These are phyloP conservation scores for Aspergillus diversus DNA, from an alignment of 495 filamentous ascomycete genomes.

Conservation along the genomic window DNA sequence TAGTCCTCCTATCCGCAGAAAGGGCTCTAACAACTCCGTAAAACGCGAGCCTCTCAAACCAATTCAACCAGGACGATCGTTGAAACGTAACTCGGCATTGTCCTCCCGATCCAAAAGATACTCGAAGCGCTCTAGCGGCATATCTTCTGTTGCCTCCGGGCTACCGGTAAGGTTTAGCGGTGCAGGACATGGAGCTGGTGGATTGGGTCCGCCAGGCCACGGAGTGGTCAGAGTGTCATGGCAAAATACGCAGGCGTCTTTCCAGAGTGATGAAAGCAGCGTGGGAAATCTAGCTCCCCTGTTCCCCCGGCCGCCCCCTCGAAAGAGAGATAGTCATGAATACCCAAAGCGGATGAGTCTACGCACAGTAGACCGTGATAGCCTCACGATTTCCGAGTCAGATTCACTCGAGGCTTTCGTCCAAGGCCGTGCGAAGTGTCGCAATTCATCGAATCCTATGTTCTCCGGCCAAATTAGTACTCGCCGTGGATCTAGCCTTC, in stretches of 20 bases:
- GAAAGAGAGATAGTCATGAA: slow-evolving; percentile 36
- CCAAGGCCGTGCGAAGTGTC: slow-evolving; percentile 46
- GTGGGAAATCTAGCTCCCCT: slow-evolving; percentile 41
- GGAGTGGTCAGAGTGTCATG: slow-evolving; percentile 52
- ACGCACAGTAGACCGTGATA: slow-evolving; percentile 39
- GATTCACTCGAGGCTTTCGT: slow-evolving; percentile 52
- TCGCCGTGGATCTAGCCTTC: slow-evolving; percentile 38
- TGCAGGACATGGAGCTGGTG: slow-evolving; percentile 54
- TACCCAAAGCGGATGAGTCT: slow-evolving; percentile 41
- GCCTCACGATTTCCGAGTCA: slow-evolving; percentile 42
- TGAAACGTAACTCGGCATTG: slow-evolving; percentile 46
- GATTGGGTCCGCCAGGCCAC: slow-evolving; percentile 49
- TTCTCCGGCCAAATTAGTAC: slow-evolving; percentile 43
- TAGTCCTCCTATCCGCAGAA: slow-evolving; percentile 38
- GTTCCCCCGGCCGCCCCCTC: slow-evolving; percentile 45
- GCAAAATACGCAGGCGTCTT: slow-evolving; percentile 46
- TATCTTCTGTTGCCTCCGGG: slow-evolving; percentile 42
- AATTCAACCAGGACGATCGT: slow-evolving; percentile 44
- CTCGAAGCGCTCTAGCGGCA: slow-evolving; percentile 51
- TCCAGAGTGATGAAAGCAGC: slow-evolving; percentile 45
- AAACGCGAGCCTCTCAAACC: slow-evolving; percentile 44
- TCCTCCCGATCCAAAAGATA: slow-evolving; percentile 46
- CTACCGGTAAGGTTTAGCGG: slow-evolving; percentile 48
- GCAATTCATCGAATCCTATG: slow-evolving; percentile 49
- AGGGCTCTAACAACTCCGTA: slow-evolving; percentile 35